Base-by-base conservation (phyloP, 2,329 filamentous ascomycete genomes). In the Fusarium duplospermum region DNA sequence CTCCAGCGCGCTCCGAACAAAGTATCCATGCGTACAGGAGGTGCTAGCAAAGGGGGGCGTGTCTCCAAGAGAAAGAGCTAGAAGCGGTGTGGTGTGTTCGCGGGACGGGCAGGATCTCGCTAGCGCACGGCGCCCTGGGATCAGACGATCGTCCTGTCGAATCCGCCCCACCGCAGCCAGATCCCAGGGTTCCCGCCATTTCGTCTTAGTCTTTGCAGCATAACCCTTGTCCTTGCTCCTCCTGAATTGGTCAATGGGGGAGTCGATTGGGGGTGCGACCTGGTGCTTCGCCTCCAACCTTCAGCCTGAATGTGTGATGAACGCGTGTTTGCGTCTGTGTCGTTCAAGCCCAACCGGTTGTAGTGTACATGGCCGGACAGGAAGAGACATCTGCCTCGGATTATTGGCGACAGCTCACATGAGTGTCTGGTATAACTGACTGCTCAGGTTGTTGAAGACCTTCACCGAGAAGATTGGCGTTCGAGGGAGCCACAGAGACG, bases 91-190 rank as follows among this genome's bases (percentile, higher is more conserved):
- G 76, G 75, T 78, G 73, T 76, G 76, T 71, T 71, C 67, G 72
- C 77, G 77, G 77, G 77, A 78, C 77, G 77, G 77, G 75, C 77
- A 78, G 77, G 75, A 78, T 78, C 77, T 78, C 60, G 71, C 72
- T 78, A 78, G 77, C 58, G 76, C 61, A 69, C 65, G 71, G 65
- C 65, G 75, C 67, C 69, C 76, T 74, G 67, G 73, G 76, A 78
- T 78, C 77, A 78, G 77, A 77, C 77, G 77, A 78, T 78, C 77
- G 77, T 70, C 73, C 64, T 77, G 73, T 77, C 70, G 69, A 77
- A 50, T 59, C 59, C 60, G 72, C 75, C 75, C 77, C 77, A 76
- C 75, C 66, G 47, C 70, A 77, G 77, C 74, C 77, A 78, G 77
- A 78, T 78, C 77, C 77, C 73, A 78, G 77, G 76, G 77, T 75